Base-by-base conservation (phyloP, 768 basidiomycete genomes). In the Suillus paluster region DNA sequence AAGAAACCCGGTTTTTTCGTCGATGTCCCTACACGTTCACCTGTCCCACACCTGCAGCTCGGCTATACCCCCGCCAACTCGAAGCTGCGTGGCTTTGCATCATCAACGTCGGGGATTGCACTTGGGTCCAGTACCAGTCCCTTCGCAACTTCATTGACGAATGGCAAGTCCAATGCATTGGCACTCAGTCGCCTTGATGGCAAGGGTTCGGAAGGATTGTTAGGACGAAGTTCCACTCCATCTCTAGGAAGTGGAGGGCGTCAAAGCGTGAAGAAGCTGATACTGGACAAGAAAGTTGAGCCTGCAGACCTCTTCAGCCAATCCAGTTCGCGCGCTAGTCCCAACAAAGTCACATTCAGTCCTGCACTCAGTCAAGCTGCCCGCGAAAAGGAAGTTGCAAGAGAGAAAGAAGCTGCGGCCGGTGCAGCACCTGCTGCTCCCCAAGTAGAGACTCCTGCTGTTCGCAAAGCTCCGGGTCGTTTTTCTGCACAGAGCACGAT, bases 251-350 rank as follows among this genome's bases (percentile, higher is more conserved):
- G 84, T 67, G 91, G 86, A 46, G 81, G 77, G 62, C 81, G 89
- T 59, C 86, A 90, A 61, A 97, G 94, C 71, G 93, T 97, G 61
- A 98, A 98, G 81, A 97, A 97, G 71, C 83, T 98, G 61, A 88
- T 95, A 41, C 73, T 97, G 64, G 91, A 95, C 70, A 95, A 92
- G 76, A 94, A 89, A 71, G 80, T 92, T 17, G 90, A 92, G 57
- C 83, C 91, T 30, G 77, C 84, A 27, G 90, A 94, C 64, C 68
- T 94, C 57, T 89, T 93, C 68, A 82, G 84, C 42, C 79, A 80
- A 57, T 72, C 77, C 21, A 78, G 80, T 23, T 77, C 72, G 15
- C 68, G 68, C 17, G 64, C 67, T 25, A 70, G 70, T 58, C 66
- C 73, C 11, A 67, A 68, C 25, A 91, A 86, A 70, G 81, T 92